Percentiles rank a stretch among this genome's conserved stretches.
Conservation (phyloP, 495 filamentous ascomycete genomes). For the Aspergillus kassunensis region DNA sequence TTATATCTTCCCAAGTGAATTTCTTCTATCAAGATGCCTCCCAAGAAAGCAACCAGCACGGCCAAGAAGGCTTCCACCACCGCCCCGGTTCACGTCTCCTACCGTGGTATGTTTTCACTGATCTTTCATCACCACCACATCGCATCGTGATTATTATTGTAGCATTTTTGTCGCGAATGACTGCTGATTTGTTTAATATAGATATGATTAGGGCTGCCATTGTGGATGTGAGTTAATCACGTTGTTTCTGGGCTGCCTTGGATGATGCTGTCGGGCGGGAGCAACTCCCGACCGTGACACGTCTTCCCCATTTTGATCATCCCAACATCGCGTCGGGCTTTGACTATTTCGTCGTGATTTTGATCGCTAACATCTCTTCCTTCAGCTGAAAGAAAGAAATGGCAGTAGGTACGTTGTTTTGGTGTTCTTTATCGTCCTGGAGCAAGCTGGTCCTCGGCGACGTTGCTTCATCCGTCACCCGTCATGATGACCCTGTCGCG, state of each 20-base stretch:
- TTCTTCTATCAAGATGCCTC: slow-evolving; percentile 40
- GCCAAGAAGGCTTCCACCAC: slow-evolving; percentile 22
- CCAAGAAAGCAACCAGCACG: slow-evolving; percentile 46
- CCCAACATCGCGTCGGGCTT: slow-evolving; percentile 24
- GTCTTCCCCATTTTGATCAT: slow-evolving; percentile 25
- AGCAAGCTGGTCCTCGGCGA: slow-evolving; percentile 15
- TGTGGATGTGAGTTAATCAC: slow-evolving; percentile 57
- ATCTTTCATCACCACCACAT: slow-evolving; percentile 40
- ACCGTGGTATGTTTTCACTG: slow-evolving; percentile 55
- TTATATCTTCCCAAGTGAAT: slow-evolving; percentile 15
- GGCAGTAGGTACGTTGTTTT: slow-evolving; percentile 54
- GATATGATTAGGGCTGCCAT: slow-evolving; percentile 70
- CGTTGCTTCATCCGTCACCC: slow-evolving; percentile 12
- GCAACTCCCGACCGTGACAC: slow-evolving; percentile 41
- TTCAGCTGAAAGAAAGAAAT: slow-evolving; percentile 62
- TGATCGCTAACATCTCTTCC: slow-evolving; percentile 34
- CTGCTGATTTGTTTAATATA: slow-evolving; percentile 49
- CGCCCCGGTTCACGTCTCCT: slow-evolving; percentile 51
- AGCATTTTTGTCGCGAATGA: slow-evolving; percentile 40
- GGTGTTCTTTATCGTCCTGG: slow-evolving; percentile 14
- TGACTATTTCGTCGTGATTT: slow-evolving; percentile 11
- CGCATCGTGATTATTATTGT: slow-evolving; percentile 32
- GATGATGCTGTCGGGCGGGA: slow-evolving; percentile 32
- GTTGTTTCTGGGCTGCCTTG: slow-evolving; percentile 28
- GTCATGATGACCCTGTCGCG: slow-evolving; percentile 8